phyloP scores from a whole-genome alignment of 2,329 filamentous ascomycete genomes.

The Pestalotiopsis sp. region DNA sequence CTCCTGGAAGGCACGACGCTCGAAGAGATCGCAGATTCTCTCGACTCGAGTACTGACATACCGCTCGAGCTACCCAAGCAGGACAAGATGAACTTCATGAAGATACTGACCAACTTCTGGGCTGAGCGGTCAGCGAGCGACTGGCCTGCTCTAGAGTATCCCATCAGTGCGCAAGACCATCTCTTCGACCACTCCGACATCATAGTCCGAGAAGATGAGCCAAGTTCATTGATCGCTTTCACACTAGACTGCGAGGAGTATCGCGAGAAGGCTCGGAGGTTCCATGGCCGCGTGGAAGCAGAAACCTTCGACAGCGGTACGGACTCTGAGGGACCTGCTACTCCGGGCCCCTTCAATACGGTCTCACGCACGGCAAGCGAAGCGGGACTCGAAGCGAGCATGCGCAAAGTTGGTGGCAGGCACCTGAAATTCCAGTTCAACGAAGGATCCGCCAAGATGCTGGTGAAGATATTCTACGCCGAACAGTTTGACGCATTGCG shows the following conservation, averaged over 20 bases:
- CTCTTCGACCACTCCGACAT: constrained; percentile 97
- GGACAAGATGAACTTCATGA: constrained; percentile 90
- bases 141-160: constrained; percentile 91
- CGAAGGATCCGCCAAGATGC: constrained; percentile 90
- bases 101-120: constrained; percentile 97
- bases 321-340: constrained; percentile 32
- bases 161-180: constrained; percentile 84
- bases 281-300: constrained; percentile 26
- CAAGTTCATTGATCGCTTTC: constrained; percentile 93
- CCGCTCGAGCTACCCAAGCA: constrained; percentile 83
- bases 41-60: constrained; percentile 63
- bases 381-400: constrained; percentile 79
- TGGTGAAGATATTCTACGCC: constrained; percentile 98
- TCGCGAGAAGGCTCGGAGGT: constrained; percentile 68
- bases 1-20: constrained; percentile 70
- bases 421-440: constrained; percentile 96
- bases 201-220: constrained; percentile 95
- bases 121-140: constrained; percentile 95
- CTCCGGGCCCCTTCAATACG: constrained; percentile 30
- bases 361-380: constrained; percentile 45
- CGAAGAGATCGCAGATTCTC: constrained; percentile 63
- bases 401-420: constrained; percentile 83
- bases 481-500: constrained; percentile 96
- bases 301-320: constrained; percentile 22
- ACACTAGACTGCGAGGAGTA: constrained; percentile 89